Evolutionary conservation across 2,329 filamentous ascomycete species (phyloP).

Genomic region (Diaporthe aspalathi): DNA sequence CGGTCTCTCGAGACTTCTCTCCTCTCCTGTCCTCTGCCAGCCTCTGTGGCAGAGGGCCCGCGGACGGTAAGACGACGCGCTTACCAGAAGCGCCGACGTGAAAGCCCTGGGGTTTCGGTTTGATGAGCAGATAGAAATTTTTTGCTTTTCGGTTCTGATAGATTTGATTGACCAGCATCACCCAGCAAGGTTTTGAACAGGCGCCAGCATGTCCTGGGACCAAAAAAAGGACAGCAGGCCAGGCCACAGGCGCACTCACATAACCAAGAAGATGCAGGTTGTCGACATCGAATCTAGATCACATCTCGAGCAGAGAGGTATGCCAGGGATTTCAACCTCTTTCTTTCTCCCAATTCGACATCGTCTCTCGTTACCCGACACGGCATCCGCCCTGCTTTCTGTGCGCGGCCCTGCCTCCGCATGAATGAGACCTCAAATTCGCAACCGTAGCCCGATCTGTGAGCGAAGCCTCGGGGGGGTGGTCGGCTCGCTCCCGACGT

Average conservation of each 20-base stretch:
- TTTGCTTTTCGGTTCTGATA: constrained; percentile 38
- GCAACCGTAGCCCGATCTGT: constrained; percentile 29
- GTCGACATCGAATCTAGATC: constrained; percentile 19
- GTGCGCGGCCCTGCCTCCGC: constrained; percentile 21
- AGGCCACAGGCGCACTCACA: constrained; percentile 1
- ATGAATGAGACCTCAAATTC: constrained; percentile 30
- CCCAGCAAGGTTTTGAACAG: constrained; percentile 35
- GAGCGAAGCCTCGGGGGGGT: constrained; percentile 27
- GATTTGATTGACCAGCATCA: constrained; percentile 39
- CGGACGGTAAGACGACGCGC: constrained; percentile 45
- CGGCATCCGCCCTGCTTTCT: constrained; percentile 1
- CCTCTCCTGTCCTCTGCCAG: background rate
- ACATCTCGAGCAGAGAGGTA: constrained; percentile 10
- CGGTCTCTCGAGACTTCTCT: constrained; percentile 30
- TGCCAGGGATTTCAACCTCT: background rate
- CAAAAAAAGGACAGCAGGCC: background rate
- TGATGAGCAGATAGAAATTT: constrained; percentile 27
- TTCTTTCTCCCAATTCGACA: constrained; percentile 1
- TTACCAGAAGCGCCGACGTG: constrained; percentile 23
- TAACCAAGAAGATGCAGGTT: constrained; percentile 18
- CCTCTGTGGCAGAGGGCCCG: background rate
- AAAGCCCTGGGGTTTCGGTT: constrained; percentile 23
- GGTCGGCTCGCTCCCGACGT: constrained; percentile 2
- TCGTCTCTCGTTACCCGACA: constrained; percentile 16
- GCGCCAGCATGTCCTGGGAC: constrained; percentile 8